These are phyloP conservation scores for Pontederia paniculata DNA, from an alignment of 176 grass and related monocot genomes.

Conservation along the genomic window DNA sequence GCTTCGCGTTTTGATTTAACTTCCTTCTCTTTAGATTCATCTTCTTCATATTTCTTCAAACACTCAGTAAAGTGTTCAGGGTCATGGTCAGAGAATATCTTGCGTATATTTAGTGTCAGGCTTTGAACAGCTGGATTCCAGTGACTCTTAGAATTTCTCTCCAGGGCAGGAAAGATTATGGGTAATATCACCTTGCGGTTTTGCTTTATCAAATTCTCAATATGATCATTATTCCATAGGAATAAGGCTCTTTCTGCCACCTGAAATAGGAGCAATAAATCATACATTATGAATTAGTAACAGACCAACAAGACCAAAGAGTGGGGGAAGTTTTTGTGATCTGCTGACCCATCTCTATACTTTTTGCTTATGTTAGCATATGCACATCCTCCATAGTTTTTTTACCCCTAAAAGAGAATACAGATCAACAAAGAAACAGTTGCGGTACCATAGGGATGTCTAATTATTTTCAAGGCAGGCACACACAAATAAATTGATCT, in stretches of 20 bases:
- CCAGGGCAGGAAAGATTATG: constrained; percentile 85
- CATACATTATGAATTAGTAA: too few species aligned
- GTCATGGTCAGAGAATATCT: constrained; percentile 87
- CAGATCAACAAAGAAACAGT: too few species aligned
- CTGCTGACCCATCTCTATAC: too few species aligned
- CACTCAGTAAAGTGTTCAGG: constrained; percentile 56
- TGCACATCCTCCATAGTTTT: too few species aligned
- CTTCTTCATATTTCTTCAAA: constrained; percentile 49
- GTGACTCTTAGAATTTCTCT: constrained; percentile 59
- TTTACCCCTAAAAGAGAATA: too few species aligned
- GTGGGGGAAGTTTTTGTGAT: too few species aligned
- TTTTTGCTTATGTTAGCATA: too few species aligned
- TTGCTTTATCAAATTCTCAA: constrained; percentile 92
- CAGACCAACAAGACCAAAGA: too few species aligned
- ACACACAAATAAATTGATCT: too few species aligned
- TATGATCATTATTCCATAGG: constrained; percentile 98
- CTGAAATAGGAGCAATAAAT: constrained; percentile 14
- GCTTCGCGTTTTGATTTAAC: constrained; percentile 40
- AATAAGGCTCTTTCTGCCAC: constrained; percentile 93
- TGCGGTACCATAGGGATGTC: too few species aligned
- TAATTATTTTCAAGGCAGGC: too few species aligned
- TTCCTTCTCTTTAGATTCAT: constrained; percentile 65
- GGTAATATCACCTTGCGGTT: constrained; percentile 80
- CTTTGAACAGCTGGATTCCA: constrained; percentile 97
- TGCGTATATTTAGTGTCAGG: constrained; percentile 74